phyloP scores from a whole-genome alignment of 108 stramenopile species.

The Skeletonema marinoi region DNA sequence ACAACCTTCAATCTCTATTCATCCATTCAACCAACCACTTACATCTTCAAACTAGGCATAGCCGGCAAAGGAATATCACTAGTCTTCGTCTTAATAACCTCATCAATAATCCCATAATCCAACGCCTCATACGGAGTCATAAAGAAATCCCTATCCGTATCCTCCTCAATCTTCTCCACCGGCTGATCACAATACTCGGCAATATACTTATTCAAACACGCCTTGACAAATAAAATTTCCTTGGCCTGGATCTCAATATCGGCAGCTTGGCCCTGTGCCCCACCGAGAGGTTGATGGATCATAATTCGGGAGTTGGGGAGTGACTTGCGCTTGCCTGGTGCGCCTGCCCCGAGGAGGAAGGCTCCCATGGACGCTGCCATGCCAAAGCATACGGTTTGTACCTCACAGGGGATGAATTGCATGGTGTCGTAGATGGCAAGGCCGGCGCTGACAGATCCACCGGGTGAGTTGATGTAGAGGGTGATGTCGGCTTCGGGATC shows the following conservation, averaged over 20 bases:
- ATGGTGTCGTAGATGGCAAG: constrained; percentile 98
- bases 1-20: too few relatives aligned
- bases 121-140: constrained; percentile 95
- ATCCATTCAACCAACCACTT: neutral
- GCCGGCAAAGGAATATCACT: constrained; percentile 81
- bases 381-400: constrained; percentile 96
- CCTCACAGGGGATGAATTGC: constrained; percentile 97
- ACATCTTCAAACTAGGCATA: constrained; percentile 65
- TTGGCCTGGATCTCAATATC: constrained; percentile 99
- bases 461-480: constrained; percentile 95
- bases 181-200: constrained; percentile 94
- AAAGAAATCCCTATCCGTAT: constrained; percentile 96
- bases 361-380: constrained; percentile 98
- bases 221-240: constrained; percentile 94
- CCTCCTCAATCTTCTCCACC: constrained; percentile 93
- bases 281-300: constrained; percentile 98
- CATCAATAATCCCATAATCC: constrained; percentile 97
- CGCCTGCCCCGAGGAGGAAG: constrained; percentile 92
- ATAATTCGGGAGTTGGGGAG: constrained; percentile 96
- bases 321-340: constrained; percentile 86
- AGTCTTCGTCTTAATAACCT: constrained; percentile 95
- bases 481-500: constrained; percentile 95
- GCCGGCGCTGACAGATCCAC: constrained; percentile 88
- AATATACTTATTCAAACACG: constrained; percentile 90
- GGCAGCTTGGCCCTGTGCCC: constrained; percentile 94